Evolutionary conservation across 108 stramenopile genomes (phyloP).

Genomic region (Cyclostephanos tholiformis): DNA sequence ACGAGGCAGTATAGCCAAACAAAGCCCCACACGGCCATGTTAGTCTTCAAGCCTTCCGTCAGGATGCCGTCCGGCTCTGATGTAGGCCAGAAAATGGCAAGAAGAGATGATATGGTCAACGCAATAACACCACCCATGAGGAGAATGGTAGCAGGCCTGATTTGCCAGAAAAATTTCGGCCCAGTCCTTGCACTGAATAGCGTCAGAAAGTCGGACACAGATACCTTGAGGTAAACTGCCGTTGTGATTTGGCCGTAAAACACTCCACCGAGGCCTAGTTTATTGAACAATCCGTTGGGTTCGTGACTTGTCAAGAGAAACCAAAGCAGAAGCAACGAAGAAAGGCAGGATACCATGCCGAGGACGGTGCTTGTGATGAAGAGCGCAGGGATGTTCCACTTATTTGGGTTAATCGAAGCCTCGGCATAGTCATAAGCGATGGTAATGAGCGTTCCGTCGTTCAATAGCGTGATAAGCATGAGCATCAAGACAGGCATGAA

Average conservation of each 20-base stretch:
- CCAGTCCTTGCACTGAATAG: slow-evolving; percentile 58
- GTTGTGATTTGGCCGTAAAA: slow-evolving; percentile 57
- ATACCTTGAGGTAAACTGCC: slow-evolving; percentile 61
- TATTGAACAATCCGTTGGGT: slow-evolving; percentile 42
- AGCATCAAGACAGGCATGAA: slow-evolving; percentile 75
- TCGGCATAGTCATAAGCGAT: slow-evolving; percentile 72
- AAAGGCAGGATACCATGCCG: slow-evolving; percentile 50
- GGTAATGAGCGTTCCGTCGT: slow-evolving; percentile 77
- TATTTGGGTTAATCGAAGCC: slow-evolving; percentile 50
- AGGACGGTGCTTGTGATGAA: slow-evolving; percentile 53
- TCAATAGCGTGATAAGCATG: slow-evolving; percentile 79
- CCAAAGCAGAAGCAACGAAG: slow-evolving; percentile 51
- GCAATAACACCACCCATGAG: slow-evolving; percentile 43
- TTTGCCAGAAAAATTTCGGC: slow-evolving; percentile 45
- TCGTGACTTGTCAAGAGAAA: slow-evolving; percentile 53
- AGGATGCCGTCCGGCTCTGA: slow-evolving; percentile 46
- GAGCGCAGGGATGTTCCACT: slow-evolving; percentile 59
- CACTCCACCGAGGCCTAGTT: slow-evolving; percentile 45
- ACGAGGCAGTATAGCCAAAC: slow-evolving; percentile 57
- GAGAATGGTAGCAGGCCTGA: slow-evolving; percentile 46
- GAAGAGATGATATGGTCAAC: slow-evolving; percentile 43
- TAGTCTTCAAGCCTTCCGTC: slow-evolving; percentile 43
- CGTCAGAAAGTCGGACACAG: slow-evolving; percentile 60
- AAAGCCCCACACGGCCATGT: slow-evolving; percentile 52
- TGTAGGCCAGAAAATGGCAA: slow-evolving; percentile 50